These are phyloP conservation scores for Auriscalpium microsporum DNA, from an alignment of 768 basidiomycete genomes.

Conservation along the genomic window DNA sequence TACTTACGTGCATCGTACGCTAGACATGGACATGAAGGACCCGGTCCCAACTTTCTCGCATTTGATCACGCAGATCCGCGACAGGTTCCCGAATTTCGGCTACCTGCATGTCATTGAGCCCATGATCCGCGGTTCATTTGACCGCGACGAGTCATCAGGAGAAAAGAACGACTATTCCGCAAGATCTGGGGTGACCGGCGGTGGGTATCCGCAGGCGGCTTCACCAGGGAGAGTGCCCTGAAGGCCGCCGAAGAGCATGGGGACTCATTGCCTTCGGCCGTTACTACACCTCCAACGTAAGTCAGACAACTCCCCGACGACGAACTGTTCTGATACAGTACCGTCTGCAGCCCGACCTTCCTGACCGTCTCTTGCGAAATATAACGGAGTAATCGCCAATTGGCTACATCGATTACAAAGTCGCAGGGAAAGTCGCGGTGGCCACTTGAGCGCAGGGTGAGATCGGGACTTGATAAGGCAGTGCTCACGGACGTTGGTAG, in stretches of 20 bases:
- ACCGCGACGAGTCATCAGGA: neutral
- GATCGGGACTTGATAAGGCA: too few species aligned
- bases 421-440: too few species aligned
- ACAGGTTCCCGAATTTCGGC: slow-evolving; percentile 31
- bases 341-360: slow-evolving; percentile 25
- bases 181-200: slow-evolving; percentile 35
- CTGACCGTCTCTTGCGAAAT: slow-evolving; percentile 18
- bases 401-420: slow-evolving; percentile 27
- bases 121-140: slow-evolving; percentile 4
- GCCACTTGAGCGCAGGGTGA: too few species aligned
- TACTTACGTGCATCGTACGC: slow-evolving; percentile 1
- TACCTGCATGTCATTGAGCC: slow-evolving; percentile 32
- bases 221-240: slow-evolving; percentile 33
- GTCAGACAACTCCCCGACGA: slow-evolving; percentile 4
- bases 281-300: slow-evolving; percentile 25
- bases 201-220: slow-evolving; percentile 37
- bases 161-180: slow-evolving; percentile 38
- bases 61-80: slow-evolving; percentile 33
- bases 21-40: slow-evolving; percentile 35
- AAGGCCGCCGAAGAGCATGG: slow-evolving; percentile 26
- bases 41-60: slow-evolving; percentile 48
- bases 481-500: too few species aligned
- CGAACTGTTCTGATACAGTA: neutral
- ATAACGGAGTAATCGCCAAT: slow-evolving; percentile 11
- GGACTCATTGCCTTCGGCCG: slow-evolving; percentile 31